These are phyloP conservation scores for Nemania sp. DNA, from an alignment of 2,329 filamentous ascomycete genomes.

Conservation along the genomic window DNA sequence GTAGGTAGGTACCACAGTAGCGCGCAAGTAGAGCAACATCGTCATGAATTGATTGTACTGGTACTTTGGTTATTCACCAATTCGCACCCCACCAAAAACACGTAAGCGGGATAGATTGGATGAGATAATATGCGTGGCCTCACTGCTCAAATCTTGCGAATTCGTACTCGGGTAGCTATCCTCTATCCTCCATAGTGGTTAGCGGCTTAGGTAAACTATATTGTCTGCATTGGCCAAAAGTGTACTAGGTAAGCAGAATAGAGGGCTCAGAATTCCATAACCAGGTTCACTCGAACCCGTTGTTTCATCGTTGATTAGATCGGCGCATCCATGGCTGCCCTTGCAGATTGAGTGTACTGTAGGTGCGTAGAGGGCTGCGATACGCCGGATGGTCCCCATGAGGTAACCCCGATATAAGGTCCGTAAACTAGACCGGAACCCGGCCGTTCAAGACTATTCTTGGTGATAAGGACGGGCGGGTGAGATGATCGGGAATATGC, in stretches of 20 bases:
- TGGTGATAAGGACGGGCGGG: slow-evolving; percentile 20
- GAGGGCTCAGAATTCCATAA: neutral
- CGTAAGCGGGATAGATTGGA: slow-evolving; percentile 41
- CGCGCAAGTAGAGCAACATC: neutral
- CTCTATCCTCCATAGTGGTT: slow-evolving; percentile 16
- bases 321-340: slow-evolving; percentile 3
- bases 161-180: slow-evolving; percentile 33
- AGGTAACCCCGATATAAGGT: slow-evolving; percentile 43
- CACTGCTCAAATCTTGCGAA: slow-evolving; percentile 11
- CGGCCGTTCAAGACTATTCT: slow-evolving; percentile 17
- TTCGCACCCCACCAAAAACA: slow-evolving; percentile 33
- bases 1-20: too few relatives aligned
- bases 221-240: neutral
- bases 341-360: slow-evolving; percentile 7
- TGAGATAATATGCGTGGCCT: slow-evolving; percentile 21
- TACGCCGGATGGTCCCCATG: slow-evolving; percentile 47
- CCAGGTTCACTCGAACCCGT: slow-evolving; percentile 28
- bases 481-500: slow-evolving; percentile 23
- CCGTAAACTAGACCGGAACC: slow-evolving; percentile 15
- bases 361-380: slow-evolving; percentile 11
- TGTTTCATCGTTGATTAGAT: neutral
- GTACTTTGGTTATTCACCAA: slow-evolving; percentile 16
- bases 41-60: slow-evolving; percentile 19
- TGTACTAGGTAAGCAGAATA: neutral
- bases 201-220: slow-evolving; percentile 9